Conservation (phyloP, 345 rosid genomes). For the Odontarrhena argentea region DNA sequence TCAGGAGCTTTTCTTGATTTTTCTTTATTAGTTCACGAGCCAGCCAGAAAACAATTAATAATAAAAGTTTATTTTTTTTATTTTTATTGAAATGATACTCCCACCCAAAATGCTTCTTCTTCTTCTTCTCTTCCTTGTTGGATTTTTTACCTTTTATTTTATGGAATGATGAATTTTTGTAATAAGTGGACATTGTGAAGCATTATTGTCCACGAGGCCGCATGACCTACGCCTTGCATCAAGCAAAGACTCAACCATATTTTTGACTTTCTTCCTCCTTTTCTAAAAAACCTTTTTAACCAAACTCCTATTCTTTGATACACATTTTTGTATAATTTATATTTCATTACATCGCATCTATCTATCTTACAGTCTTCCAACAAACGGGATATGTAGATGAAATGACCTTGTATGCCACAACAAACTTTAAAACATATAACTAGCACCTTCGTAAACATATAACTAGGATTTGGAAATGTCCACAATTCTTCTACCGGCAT, state of each 20-base stretch:
- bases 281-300: not conserved
- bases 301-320: slow-evolving; percentile 1
- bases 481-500: no score
- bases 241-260: slow-evolving; percentile 37
- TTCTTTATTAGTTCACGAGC: slow-evolving; percentile 38
- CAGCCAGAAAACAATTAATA: slow-evolving; percentile 36
- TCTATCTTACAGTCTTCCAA: not conserved
- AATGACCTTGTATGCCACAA: no score
- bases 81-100: slow-evolving; percentile 9
- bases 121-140: slow-evolving; percentile 13
- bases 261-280: slow-evolving; percentile 32
- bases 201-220: slow-evolving; percentile 46
- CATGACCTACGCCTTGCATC: slow-evolving; percentile 48
- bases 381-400: not conserved
- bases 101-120: slow-evolving; percentile 6
- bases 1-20: slow-evolving; percentile 40
- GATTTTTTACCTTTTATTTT: slow-evolving; percentile 7
- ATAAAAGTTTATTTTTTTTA: not conserved
- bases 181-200: slow-evolving; percentile 42
- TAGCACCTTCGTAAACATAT: no score
- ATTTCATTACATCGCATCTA: slow-evolving; percentile 2
- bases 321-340: not conserved
- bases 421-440: no score
- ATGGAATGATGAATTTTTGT: slow-evolving; percentile 27
- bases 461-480: no score